Conservation (phyloP, 2,329 filamentous ascomycete genomes). For the Fusarium nematophilum region DNA sequence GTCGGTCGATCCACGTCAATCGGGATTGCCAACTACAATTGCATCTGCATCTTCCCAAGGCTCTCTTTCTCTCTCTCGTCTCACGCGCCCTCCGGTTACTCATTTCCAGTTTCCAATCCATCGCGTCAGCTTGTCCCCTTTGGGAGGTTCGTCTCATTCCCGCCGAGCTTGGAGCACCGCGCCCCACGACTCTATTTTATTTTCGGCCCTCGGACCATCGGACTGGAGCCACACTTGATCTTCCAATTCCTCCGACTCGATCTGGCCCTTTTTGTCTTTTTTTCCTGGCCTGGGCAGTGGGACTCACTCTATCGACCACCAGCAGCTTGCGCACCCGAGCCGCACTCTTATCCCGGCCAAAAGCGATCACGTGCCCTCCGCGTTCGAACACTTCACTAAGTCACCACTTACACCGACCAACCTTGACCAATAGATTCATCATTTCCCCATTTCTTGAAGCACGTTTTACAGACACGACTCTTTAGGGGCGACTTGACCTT, state of each 20-base stretch:
- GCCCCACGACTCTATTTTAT: slow-evolving; percentile 39
- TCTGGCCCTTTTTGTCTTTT: slow-evolving; percentile 14
- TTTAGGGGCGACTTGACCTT: background rate
- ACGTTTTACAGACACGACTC: background rate
- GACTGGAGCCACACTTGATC: slow-evolving; percentile 32
- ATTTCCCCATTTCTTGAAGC: background rate
- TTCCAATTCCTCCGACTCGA: slow-evolving; percentile 27
- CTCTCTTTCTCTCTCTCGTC: slow-evolving; percentile 4
- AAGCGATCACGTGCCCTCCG: slow-evolving; percentile 16
- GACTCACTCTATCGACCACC: slow-evolving; percentile 12
- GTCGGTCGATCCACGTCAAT: slow-evolving; percentile 10
- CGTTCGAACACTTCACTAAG: slow-evolving; percentile 12
- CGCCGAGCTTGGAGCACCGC: slow-evolving; percentile 34
- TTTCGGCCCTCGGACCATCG: slow-evolving; percentile 36
- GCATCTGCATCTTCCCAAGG: too few species aligned
- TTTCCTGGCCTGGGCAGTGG: slow-evolving; percentile 23
- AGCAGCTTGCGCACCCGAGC: background rate
- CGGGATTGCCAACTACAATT: background rate
- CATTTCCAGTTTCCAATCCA: slow-evolving; percentile 28
- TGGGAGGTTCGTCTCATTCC: slow-evolving; percentile 21
- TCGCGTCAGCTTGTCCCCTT: slow-evolving; percentile 24
- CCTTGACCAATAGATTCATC: background rate
- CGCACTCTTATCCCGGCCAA: slow-evolving; percentile 3
- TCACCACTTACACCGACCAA: slow-evolving; percentile 9
- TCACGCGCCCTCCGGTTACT: slow-evolving; percentile 25